phyloP scores from a whole-genome alignment of 2,329 filamentous ascomycete genomes.

The Colletotrichum tanaceti region DNA sequence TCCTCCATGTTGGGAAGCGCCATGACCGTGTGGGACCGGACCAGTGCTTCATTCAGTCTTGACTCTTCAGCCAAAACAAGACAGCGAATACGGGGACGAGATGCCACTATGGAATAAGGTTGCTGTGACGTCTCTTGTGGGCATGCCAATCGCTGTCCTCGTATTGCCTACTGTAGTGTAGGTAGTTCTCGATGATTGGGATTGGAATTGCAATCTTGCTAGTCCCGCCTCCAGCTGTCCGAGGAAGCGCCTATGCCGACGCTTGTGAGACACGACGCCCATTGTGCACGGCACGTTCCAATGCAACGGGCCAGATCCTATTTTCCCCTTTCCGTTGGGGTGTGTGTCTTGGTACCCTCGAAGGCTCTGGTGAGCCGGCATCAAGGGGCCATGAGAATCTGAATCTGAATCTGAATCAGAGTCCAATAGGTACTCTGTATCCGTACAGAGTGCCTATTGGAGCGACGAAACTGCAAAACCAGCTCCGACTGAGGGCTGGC shows the following conservation, averaged over 20 bases:
- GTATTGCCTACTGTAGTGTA: too few species aligned
- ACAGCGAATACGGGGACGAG: neutral
- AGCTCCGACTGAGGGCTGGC: too few species aligned
- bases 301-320: constrained; percentile 6
- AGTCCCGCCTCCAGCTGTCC: constrained; percentile 19
- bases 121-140: constrained; percentile 12
- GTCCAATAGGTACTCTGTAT: too few species aligned
- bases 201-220: neutral
- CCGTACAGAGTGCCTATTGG: too few species aligned
- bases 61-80: neutral
- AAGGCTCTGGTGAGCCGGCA: neutral
- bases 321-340: too few species aligned
- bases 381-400: neutral
- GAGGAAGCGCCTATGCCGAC: neutral
- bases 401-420: too few species aligned
- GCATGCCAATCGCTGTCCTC: too few species aligned
- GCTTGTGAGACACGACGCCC: constrained; percentile 27
- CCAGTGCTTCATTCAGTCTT: neutral
- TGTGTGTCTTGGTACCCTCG: neutral
- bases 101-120: constrained; percentile 10
- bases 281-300: constrained; percentile 22
- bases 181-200: too few species aligned
- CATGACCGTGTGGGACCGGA: neutral
- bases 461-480: too few species aligned
- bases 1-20: neutral